Evolutionary conservation across 331 rosid species (phyloP).

Genomic region (Quercus phellos): DNA sequence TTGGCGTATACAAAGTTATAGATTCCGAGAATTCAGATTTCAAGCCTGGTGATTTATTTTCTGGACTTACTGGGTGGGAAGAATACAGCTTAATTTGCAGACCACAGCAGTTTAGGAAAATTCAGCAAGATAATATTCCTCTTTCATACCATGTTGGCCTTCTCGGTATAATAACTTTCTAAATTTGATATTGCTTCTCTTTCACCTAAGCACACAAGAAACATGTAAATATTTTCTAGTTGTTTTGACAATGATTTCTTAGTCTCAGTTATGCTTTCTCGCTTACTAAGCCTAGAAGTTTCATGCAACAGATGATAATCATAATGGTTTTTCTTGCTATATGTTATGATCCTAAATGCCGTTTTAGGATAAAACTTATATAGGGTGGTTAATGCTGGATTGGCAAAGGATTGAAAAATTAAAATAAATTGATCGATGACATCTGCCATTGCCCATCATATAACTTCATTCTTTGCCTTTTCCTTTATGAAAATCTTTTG

Average conservation of each 20-base stretch:
- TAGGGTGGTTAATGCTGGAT: no score
- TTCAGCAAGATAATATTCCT: slow-evolving; percentile 34
- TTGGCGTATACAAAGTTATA: slow-evolving; percentile 45
- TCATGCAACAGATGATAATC: neutral
- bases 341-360: no score
- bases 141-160: slow-evolving; percentile 53
- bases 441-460: no score
- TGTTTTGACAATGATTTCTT: neutral
- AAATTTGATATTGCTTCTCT: neutral
- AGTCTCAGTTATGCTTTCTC: neutral
- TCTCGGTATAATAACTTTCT: slow-evolving; percentile 35
- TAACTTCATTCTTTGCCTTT: no score
- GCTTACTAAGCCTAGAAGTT: neutral
- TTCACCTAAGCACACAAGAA: neutral
- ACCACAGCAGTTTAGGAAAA: slow-evolving; percentile 29
- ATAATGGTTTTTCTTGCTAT: no score
- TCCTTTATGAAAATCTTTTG: no score
- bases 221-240: neutral
- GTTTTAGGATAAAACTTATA: no score
- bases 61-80: slow-evolving; percentile 47
- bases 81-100: slow-evolving; percentile 39
- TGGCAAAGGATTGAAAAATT: no score
- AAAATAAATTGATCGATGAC: no score
- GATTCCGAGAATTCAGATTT: slow-evolving; percentile 39
- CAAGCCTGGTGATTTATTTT: slow-evolving; percentile 39